These are phyloP conservation scores for Fagus sylvatica DNA, from an alignment of 306 rosid species.

Conservation along the genomic window DNA sequence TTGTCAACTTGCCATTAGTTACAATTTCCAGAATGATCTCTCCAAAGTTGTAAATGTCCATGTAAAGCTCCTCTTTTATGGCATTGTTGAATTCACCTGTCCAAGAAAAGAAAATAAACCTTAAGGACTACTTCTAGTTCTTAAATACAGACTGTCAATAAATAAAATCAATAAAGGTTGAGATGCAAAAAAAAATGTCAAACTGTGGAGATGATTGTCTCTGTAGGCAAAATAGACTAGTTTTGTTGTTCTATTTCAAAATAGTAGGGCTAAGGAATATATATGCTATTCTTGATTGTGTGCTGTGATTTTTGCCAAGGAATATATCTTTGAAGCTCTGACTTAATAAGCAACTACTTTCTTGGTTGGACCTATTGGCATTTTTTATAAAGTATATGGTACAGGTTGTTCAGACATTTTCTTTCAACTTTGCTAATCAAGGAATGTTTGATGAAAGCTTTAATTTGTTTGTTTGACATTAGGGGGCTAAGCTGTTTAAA, in stretches of 20 bases:
- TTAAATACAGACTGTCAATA: slow-evolving; percentile 7
- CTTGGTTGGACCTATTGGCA: slow-evolving; percentile 11
- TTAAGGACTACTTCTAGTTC: slow-evolving; percentile 7
- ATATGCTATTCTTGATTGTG: neutral
- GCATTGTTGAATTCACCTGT: slow-evolving; percentile 51
- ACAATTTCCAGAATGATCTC: slow-evolving; percentile 69
- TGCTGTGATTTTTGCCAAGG: slow-evolving; percentile 1
- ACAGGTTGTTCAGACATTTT: slow-evolving; percentile 2
- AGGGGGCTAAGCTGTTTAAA: neutral
- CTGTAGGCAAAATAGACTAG: neutral
- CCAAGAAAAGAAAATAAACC: slow-evolving; percentile 12
- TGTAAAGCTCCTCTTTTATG: slow-evolving; percentile 63
- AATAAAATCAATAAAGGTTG: neutral
- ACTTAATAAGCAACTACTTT: neutral
- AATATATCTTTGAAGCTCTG: neutral
- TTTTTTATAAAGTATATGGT: slow-evolving; percentile 1
- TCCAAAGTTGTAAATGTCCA: slow-evolving; percentile 72
- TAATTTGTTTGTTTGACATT: slow-evolving; percentile 8
- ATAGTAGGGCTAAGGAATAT: neutral
- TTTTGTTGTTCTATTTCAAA: neutral
- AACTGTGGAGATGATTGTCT: neutral
- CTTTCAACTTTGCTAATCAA: neutral
- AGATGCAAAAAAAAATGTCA: neutral
- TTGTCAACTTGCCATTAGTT: slow-evolving; percentile 56
- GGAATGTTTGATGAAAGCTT: slow-evolving; percentile 7